A percentile compares a stretch with the other conserved stretches of the same genome.
These are phyloP conservation scores for Apiospora rasikravindrae DNA, from an alignment of 2,329 filamentous ascomycete species.

Conservation along the genomic window DNA sequence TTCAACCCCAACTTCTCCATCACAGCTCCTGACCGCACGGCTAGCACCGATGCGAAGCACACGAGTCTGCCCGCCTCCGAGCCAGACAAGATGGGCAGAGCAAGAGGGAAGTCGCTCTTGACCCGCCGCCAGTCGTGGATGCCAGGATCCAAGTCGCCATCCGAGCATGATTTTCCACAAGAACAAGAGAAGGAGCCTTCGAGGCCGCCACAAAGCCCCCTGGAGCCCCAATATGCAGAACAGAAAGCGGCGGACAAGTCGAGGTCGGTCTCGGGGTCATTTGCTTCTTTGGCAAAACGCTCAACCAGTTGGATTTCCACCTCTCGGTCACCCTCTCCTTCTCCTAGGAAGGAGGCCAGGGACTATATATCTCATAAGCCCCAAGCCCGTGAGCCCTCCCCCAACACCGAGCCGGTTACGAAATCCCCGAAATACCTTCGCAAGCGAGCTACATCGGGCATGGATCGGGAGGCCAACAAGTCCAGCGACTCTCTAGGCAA, in stretches of 20 bases:
- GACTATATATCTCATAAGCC: constrained; percentile 32
- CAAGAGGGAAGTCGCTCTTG: constrained; percentile 52
- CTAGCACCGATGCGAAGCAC: constrained; percentile 35
- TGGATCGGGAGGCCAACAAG: constrained; percentile 38
- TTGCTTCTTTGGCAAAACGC: constrained; percentile 56
- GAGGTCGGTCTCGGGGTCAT: constrained; percentile 49
- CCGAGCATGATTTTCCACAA: constrained; percentile 37
- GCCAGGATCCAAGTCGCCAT: constrained; percentile 48
- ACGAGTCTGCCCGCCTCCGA: constrained; percentile 31
- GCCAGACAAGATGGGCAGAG: constrained; percentile 33
- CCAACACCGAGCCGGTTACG: constrained; percentile 37
- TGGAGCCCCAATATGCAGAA: constrained; percentile 32
- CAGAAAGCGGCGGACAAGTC: constrained; percentile 41
- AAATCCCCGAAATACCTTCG: constrained; percentile 39
- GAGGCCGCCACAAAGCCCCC: constrained; percentile 22
- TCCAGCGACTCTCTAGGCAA: constrained; percentile 43
- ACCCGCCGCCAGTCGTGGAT: constrained; percentile 61
- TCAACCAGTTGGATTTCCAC: constrained; percentile 52
- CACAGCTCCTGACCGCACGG: constrained; percentile 29
- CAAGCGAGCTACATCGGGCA: constrained; percentile 38
- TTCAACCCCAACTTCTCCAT: constrained; percentile 54
- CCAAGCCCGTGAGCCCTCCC: constrained; percentile 32
- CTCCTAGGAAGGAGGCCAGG: constrained; percentile 35
- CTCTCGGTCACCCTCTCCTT: constrained; percentile 55
- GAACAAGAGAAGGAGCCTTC: constrained; percentile 26